These are phyloP conservation scores for Achaetomiella virescens DNA, from an alignment of 495 filamentous ascomycete species.

Conservation along the genomic window DNA sequence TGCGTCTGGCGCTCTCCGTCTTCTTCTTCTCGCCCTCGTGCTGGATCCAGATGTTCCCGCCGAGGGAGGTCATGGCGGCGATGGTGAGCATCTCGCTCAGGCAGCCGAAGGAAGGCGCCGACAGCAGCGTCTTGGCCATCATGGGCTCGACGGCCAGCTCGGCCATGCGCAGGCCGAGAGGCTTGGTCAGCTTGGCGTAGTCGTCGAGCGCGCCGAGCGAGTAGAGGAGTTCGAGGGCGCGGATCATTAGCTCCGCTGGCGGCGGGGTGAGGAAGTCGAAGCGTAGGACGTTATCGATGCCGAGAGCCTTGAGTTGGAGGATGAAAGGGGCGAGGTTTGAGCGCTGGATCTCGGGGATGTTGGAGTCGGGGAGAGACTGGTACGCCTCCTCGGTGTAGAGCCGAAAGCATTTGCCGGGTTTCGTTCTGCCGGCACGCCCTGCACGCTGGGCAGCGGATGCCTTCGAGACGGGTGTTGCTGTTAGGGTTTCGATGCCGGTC, in stretches of 20 bases:
- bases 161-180: slow-evolving; percentile 84
- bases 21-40: slow-evolving; percentile 69
- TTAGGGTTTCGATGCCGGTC: slow-evolving; percentile 87
- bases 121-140: slow-evolving; percentile 87
- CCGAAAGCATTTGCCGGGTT: slow-evolving; percentile 89
- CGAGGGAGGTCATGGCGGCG: slow-evolving; percentile 88
- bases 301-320: slow-evolving; percentile 90
- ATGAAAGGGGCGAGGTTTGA: slow-evolving; percentile 87
- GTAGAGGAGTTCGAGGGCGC: slow-evolving; percentile 83
- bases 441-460: slow-evolving; percentile 89
- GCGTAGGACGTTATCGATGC: slow-evolving; percentile 89
- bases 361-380: slow-evolving; percentile 62
- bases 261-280: slow-evolving; percentile 89
- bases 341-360: slow-evolving; percentile 85
- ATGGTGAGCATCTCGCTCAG: slow-evolving; percentile 82
- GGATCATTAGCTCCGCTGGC: slow-evolving; percentile 78
- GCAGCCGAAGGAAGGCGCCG: slow-evolving; percentile 69
- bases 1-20: slow-evolving; percentile 65
- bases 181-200: slow-evolving; percentile 86
- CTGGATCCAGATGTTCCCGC: slow-evolving; percentile 74
- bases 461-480: slow-evolving; percentile 82
- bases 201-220: slow-evolving; percentile 84
- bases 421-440: slow-evolving; percentile 86
- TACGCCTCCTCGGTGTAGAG: slow-evolving; percentile 80
- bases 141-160: slow-evolving; percentile 93